Evolutionary conservation across 306 rosid species (phyloP), one percentile per base, ranked within the genome.

Genomic region (Senna tora): DNA sequence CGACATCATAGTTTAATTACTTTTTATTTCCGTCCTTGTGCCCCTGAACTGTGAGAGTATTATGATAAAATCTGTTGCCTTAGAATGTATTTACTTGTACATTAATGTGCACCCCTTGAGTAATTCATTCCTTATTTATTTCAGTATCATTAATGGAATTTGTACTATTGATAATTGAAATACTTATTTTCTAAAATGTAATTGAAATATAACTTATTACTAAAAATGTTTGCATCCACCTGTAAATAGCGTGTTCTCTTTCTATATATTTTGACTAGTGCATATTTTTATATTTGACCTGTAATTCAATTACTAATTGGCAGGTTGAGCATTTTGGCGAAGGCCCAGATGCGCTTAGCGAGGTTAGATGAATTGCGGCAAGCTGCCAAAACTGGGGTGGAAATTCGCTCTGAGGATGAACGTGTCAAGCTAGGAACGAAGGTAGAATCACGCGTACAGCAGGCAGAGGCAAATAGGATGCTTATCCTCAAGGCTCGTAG

Each of bases 391-490:
- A 79, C 49, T 67, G 89, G 73, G 51, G 93, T 88, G 52, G 88
- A 90, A 81, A 75, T 78, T 81, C 96, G 92, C 38, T 74, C 72
- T 66, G 91, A 88, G 73, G 85, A 79, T 82, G 92, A 89, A 68
- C 90, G 97, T 6, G 71, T 69, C 74, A 85, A 85, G 53, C 90
- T 91, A 71, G 96, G 88, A 67, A 76, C 89, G 1, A 88, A 89
- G 84, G 97, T 94, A 71, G 85, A 85, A 81, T 81, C 82, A n/a
- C 94, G 97, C 52, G 88, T 88, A 81, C 95, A 87, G 79, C 89
- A 91, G 87, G 99, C 96, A 33, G 95, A 88, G 79, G 87, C 83
- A 62, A 94, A 94, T 85, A 86, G 96, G 84, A 79, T 87, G 92
- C 96, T 71, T 73, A 82, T 94, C 72, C 90, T 87, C 34, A 91